Evolutionary conservation across 805 yeast species (phyloP).

Genomic region (Candida boidinii): DNA sequence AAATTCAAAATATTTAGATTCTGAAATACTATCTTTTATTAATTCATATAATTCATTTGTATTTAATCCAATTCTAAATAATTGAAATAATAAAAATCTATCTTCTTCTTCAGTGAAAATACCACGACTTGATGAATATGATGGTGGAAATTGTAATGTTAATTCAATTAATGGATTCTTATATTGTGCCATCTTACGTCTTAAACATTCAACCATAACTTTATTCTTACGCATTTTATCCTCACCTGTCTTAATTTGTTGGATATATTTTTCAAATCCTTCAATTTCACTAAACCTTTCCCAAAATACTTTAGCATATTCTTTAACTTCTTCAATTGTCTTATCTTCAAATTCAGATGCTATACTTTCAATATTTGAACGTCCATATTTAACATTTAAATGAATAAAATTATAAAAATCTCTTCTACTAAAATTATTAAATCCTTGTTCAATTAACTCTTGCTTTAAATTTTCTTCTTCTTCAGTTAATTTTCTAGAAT

Average conservation of each 20-base stretch:
- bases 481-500: constrained; percentile 73
- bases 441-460: constrained; percentile 58
- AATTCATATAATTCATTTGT: constrained; percentile 70
- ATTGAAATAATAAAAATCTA: constrained; percentile 71
- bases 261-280: constrained; percentile 76
- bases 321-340: constrained; percentile 67
- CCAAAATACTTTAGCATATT: constrained; percentile 82
- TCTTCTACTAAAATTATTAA: constrained; percentile 73
- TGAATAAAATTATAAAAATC: constrained; percentile 81
- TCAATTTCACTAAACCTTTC: constrained; percentile 67
- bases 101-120: constrained; percentile 86
- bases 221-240: constrained; percentile 59
- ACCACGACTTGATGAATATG: constrained; percentile 36
- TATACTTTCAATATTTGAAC: constrained; percentile 62
- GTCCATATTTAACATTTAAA: constrained; percentile 69
- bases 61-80: constrained; percentile 76
- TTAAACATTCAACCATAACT: constrained; percentile 70
- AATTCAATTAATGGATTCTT: constrained; percentile 76
- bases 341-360: constrained; percentile 79
- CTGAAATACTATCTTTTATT: constrained; percentile 65
- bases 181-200: constrained; percentile 65
- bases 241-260: constrained; percentile 83
- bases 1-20: constrained; percentile 70
- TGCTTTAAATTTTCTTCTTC: constrained; percentile 65
- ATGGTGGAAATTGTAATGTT: constrained; percentile 60